phyloP scores from a whole-genome alignment of 2,329 filamentous ascomycete species.

The Botryotinia calthae region DNA sequence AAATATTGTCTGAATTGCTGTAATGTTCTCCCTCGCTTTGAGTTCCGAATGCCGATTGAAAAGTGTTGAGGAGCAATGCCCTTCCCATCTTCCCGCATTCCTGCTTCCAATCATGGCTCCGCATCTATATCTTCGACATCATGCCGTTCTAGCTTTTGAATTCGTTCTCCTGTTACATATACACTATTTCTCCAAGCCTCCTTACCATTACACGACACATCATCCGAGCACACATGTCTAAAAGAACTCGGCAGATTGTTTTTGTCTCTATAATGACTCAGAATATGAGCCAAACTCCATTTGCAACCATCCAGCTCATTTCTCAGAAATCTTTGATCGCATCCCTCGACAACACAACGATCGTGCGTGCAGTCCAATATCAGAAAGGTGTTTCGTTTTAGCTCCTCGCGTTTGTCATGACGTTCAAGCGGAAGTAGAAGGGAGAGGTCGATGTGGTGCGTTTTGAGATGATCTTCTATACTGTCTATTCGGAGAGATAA shows the following conservation, averaged over 20 bases:
- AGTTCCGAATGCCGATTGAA: no score
- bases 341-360: neutral
- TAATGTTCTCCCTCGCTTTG: neutral
- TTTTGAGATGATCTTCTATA: neutral
- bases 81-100: neutral
- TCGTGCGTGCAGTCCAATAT: neutral
- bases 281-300: neutral
- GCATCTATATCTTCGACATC: neutral
- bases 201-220: neutral
- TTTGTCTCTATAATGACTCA: neutral
- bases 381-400: neutral
- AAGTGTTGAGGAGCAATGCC: neutral
- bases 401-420: neutral
- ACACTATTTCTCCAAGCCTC: neutral
- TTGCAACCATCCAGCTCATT: neutral
- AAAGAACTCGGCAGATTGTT: neutral
- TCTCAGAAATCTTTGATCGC: neutral
- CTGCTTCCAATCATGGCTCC: neutral
- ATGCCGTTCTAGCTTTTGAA: neutral
- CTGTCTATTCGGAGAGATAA: neutral
- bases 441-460: neutral
- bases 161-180: neutral
- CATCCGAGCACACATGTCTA: neutral
- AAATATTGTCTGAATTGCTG: neutral
- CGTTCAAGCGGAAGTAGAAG: rapidly evolving